These are phyloP conservation scores for Ceratocystis lukuohia DNA, from an alignment of 2,329 filamentous ascomycete species.

Conservation along the genomic window DNA sequence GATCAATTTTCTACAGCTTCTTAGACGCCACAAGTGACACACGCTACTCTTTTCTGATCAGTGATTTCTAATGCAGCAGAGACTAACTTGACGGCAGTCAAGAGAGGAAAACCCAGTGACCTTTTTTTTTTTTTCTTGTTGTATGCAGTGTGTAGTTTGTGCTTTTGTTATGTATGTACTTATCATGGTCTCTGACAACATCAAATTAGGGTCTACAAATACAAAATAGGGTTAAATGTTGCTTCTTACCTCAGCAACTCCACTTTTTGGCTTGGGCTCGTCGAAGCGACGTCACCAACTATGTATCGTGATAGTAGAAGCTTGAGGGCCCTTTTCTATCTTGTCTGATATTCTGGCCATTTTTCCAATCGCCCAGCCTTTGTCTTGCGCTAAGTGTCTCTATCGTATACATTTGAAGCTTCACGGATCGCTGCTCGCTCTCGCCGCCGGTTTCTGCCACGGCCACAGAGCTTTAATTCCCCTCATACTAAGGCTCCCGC, in stretches of 20 bases:
- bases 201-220: not conserved
- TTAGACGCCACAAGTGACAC: too few species aligned
- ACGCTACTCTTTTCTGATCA: too few species aligned
- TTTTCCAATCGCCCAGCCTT: not conserved
- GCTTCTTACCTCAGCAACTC: not conserved
- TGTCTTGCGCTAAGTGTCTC: not conserved
- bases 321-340: not conserved
- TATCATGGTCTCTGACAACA: too few species aligned
- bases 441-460: not conserved
- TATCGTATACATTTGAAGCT: not conserved
- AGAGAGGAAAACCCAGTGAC: too few species aligned
- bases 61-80: too few species aligned
- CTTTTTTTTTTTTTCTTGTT: too few species aligned
- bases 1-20: too few species aligned
- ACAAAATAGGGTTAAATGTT: not conserved
- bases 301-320: not conserved
- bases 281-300: constrained; percentile 3
- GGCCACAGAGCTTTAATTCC: not conserved
- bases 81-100: too few species aligned
- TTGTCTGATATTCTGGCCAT: not conserved
- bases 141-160: too few species aligned
- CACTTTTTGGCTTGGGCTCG: not conserved
- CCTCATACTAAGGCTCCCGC: not conserved
- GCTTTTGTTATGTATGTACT: too few species aligned
- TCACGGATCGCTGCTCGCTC: not conserved